Evolutionary conservation across 352 stramenopile species (phyloP), one percentile per base, ranked within the genome.

Genomic region (Phytopythium chamaehyphon): DNA sequence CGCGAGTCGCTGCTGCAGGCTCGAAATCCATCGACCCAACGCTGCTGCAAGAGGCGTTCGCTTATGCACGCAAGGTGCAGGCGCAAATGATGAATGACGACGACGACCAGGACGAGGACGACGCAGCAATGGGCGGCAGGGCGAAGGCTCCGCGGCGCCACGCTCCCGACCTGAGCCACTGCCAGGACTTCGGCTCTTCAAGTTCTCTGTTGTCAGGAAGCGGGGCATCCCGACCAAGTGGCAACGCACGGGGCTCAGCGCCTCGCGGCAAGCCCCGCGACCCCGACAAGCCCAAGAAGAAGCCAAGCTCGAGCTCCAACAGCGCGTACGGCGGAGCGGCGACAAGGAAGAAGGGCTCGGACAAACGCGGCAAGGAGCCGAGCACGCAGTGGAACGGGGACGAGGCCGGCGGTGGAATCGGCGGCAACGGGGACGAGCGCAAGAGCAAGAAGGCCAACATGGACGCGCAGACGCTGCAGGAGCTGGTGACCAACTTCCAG

Each of bases 21-120:
- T 6, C 36, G 3, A 85, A 83, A 43, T 24, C 43, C 0, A 82
- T 92, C 38, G 76, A 90, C 38, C 62, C 81, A 7, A 71, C 75
- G 21, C 55, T 90, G 24, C 57, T 92, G n/a, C 74, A 90, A 54
- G 63, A 92, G 35, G 82, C 82, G 0, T 92, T 92, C 24, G 78
- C 75, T 0, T 92, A 89, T 49, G 81, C 81, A 6, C 63, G 86
- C 10, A 60, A 69, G 23, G 51, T 89, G n/a, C 71, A 73, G 50
- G 55, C 66, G 40, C 44, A 84, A 19, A 43, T 66, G 50, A 59
- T 80, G 40, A 61, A 69, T 21, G 64, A 76, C 8, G 69, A 76
- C 11, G 68, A 79, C 18, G 64, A 65, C 10, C 48, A 79, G n/a
- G 55, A 57, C 23, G 46, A 69, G 9, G 62, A 82, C 6, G 14